Evolutionary conservation across 768 basidiomycete species (phyloP), one percentile per base, ranked within the genome.

Genomic region (Nidularia sp.): DNA sequence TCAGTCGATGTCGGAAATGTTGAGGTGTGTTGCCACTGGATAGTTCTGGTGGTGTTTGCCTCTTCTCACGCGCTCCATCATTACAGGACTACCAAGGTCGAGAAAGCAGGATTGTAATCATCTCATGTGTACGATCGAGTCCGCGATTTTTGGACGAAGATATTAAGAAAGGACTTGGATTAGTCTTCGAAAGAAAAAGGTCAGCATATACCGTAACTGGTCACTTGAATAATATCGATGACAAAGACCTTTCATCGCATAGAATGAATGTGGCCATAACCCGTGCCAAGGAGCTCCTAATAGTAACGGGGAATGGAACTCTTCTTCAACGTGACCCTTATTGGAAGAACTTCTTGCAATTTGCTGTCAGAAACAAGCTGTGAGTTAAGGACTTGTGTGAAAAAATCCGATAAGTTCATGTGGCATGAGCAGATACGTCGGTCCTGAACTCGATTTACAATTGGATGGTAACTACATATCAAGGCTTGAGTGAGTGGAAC

Each of bases 221-320:
- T 33, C n/a, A 44, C 42, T 53, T 8, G 47, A 25, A 31, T 2
- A 7, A 32, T 34, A 48, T 8, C 29, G 2, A 10, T 13, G n/a
- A 8, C 8, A 29, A 9, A 29, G 13, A 3, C 33, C 34, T 34
- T 9, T 48, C 22, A 34, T 12, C 13, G 12, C 47, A 2, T 46
- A 80, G 78, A 53, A 77, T 80, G 77, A 80, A 80, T 51, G 78
- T 79, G 6, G 75, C 76, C 7, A 78, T 80, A 31, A 79, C 78
- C 2, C 76, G 78, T n/a, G 78, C 78, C 2, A 78, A 73, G 54
- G 76, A 79, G 53, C 68, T 80, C n/a, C 55, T 80, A 15, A 66
- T 80, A 5, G 71, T 80, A 13, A 66, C 79, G 46, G 78, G 78
- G 6, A 79, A 78, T 55, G 75, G 68, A 10, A 54, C 54, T 0